Evolutionary conservation across 768 basidiomycete genomes (phyloP).

Genomic region (Xerocomus potaroensis): DNA sequence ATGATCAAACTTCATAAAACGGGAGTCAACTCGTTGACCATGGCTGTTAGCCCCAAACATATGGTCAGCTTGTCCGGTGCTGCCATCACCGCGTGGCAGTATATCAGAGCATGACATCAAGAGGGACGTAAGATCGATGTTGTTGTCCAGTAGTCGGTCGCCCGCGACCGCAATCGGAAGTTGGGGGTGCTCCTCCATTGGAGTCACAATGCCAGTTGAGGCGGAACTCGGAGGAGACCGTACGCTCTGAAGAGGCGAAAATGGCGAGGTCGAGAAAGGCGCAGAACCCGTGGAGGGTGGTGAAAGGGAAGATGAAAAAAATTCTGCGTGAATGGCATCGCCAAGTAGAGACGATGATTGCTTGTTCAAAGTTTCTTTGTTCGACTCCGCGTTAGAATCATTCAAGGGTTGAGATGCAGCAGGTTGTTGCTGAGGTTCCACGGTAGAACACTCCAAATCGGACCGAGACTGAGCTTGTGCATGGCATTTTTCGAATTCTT

Average conservation of each 20-base stretch:
- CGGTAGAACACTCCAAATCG: constrained; percentile 9
- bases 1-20: constrained; percentile 13
- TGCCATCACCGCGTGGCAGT: constrained; percentile 14
- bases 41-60: neutral
- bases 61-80: constrained; percentile 8
- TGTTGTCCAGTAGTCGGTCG: constrained; percentile 28
- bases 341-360: neutral
- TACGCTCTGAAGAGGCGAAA: constrained; percentile 17
- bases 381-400: constrained; percentile 1
- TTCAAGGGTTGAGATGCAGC: constrained; percentile 1
- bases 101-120: constrained; percentile 34
- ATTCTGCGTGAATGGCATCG: constrained; percentile 16
- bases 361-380: constrained; percentile 4
- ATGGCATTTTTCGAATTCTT: constrained; percentile 28
- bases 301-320: constrained; percentile 30
- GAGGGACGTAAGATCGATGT: constrained; percentile 41
- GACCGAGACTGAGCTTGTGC: constrained; percentile 17
- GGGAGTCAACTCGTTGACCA: constrained; percentile 5
- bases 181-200: constrained; percentile 41
- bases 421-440: constrained; percentile 4
- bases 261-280: constrained; percentile 7
- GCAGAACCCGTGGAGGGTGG: constrained; percentile 31
- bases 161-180: constrained; percentile 27
- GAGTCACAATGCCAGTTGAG: constrained; percentile 38
- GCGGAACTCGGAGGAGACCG: constrained; percentile 27